Base-by-base conservation (phyloP, 2,329 filamentous ascomycete species). In the Elsinoe perseae region DNA sequence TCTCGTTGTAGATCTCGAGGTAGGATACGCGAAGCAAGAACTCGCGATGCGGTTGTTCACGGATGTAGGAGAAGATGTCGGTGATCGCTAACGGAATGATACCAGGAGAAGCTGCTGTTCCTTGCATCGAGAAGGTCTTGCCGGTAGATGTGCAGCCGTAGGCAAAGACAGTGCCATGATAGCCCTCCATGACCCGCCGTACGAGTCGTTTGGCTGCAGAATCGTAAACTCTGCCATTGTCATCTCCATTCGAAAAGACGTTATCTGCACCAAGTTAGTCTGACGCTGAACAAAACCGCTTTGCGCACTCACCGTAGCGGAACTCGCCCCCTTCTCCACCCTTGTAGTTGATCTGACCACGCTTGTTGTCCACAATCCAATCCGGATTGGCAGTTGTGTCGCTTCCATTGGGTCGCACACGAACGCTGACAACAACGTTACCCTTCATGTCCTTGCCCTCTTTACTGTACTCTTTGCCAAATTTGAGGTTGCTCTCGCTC, bases 121-220 rank as follows among this genome's bases (percentile, higher is more conserved):
- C 93, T 75, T 98, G 93, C 93, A 98, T 98, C 36, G 92, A 97
- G 70, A 97, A 98, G 0, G 93, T 98, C 75, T 98, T 98, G 63
- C 93, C 93, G 0, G 93, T 97, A 60, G 93, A 93, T 3, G 93
- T 98, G 91, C 97, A 97, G 67, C 93, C 93, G 70, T 98, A 98
- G 16, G 92, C 92, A 69, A 98, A 97, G 21, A 98, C 93, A 1
- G 93, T 98, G 58, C 92, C 93, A 66, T 97, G 92, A 69, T 97
- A 98, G 40, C 93, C 93, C 75, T 98, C 93, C 93, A 98, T 98
- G 50, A 98, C 93, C 65, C 93, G 81, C 63, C 93, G 86, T 46
- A 98, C 93, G 53, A 98, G 78, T 60, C 93, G 86, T 73, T 97
- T 97, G 42, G 93, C 93, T 44, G 83, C 88, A 61, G 92, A 84